Conservation (phyloP, 768 basidiomycete genomes). For the Rhizopogon vulgaris region DNA sequence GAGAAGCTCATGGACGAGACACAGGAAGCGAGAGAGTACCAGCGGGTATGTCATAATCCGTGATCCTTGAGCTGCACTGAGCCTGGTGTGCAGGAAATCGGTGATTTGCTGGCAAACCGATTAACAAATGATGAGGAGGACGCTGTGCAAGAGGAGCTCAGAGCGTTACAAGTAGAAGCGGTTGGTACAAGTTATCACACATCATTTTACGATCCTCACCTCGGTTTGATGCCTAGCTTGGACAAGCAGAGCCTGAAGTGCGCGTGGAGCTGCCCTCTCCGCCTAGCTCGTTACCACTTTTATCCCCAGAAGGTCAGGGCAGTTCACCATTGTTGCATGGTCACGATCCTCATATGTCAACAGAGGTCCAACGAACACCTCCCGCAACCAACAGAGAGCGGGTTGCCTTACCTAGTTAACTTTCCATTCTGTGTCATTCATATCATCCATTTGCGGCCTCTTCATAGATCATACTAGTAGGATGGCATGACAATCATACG, state of each 20-base stretch:
- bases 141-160: conserved; percentile 81
- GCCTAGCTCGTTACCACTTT: conserved; percentile 41
- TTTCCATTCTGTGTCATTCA: not conserved
- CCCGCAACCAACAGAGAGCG: conserved; percentile 2
- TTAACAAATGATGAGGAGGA: conserved; percentile 91
- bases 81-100: conserved; percentile 65
- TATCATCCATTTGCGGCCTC: not conserved
- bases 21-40: conserved; percentile 87
- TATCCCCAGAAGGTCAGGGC: conserved; percentile 26
- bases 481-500: not conserved
- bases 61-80: not conserved
- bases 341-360: conserved; percentile 1
- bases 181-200: conserved; percentile 27
- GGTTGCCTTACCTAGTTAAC: conserved; percentile 15
- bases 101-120: conserved; percentile 76
- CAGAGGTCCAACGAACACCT: conserved; percentile 1
- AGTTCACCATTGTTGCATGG: not conserved
- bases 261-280: conserved; percentile 46
- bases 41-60: conserved; percentile 47
- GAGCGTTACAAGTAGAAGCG: conserved; percentile 55
- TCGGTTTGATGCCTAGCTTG: conserved; percentile 20
- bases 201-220: not conserved
- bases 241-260: conserved; percentile 19
- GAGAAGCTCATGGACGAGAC: conserved; percentile 93
- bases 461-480: not conserved